Base-by-base conservation (phyloP, 352 stramenopile genomes). In the Globisporangium viniferum region DNA sequence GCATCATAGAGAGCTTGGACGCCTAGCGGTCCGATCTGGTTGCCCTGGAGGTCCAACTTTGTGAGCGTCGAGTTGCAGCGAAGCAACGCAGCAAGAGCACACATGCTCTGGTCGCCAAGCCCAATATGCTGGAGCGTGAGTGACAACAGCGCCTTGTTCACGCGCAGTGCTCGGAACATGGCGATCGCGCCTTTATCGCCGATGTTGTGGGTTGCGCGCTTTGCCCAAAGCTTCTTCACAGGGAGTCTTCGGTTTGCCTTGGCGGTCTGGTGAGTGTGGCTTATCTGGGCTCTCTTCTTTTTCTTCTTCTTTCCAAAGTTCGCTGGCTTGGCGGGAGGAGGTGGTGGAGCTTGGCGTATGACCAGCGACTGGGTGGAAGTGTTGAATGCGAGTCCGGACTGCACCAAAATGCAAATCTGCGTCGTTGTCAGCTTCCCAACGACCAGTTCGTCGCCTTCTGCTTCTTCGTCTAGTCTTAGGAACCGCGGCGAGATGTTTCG, bases 1-100 rank as follows among this genome's bases (percentile, higher is more conserved):
- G 82, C 82, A 36, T 88, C 77, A 4, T 77, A 77, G 1, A 94
- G 75, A 10, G 80, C 75, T 8, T 76, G 68, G 27, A 87, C 73
- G 1, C 86, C 86, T 15, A 68, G 51, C 18, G 81, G 68, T 1
- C 81, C 76, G 63, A 95, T 84, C 3, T 24, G 62, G 53, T 94
- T 94, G 44, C 69, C 66, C 15, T 63, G 65, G 10, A 94, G 71
- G 54, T 79, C 78, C 14, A 95, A 60, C 31, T 78, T 71, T 1
- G 81, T 88, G 7, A 95, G 72, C 22, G 80, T 79, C 22, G 66
- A 76, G 68, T 95, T 95, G 6, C 70, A 67, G 12, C 75, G 75
- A 2, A 94, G 53, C 73, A 80, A 81, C 22, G 82, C 85, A n/a
- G 80, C 82, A 0, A 95, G 64, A 39, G 86, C 77, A 39, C 68